Conservation (phyloP, 2,329 filamentous ascomycete genomes). For the Hawksworthiomyces lignivorus region DNA sequence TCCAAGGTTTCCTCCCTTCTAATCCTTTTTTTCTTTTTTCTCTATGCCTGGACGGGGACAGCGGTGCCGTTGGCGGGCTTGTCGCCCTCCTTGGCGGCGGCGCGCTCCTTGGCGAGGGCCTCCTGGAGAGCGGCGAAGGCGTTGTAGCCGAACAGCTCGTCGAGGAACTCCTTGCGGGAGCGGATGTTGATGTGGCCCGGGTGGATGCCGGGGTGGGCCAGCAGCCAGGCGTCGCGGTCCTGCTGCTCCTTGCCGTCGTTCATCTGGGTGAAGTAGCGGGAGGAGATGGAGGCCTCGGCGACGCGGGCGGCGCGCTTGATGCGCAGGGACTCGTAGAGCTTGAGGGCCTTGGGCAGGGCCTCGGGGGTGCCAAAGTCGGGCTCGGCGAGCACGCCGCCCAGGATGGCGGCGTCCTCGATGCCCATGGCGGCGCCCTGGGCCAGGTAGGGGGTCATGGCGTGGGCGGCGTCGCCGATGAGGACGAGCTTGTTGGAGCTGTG, state of each 20-base stretch:
- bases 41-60: conserved; percentile 1
- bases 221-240: conserved; percentile 11
- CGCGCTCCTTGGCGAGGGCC: conserved; percentile 4
- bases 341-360: conserved; percentile 1
- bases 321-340: conserved; percentile 9
- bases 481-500: conserved; percentile 24
- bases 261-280: conserved; percentile 11
- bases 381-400: conserved; percentile 29
- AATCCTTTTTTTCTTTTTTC: too few species aligned
- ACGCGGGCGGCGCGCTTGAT: conserved; percentile 10
- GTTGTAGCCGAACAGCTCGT: conserved; percentile 12
- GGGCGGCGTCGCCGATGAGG: conserved; percentile 41
- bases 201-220: conserved; percentile 10
- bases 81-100: background rate
- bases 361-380: conserved; percentile 5
- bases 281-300: conserved; percentile 5
- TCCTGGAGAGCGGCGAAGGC: conserved; percentile 4
- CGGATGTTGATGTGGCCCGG: conserved; percentile 11
- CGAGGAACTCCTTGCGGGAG: conserved; percentile 11
- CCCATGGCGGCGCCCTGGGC: conserved; percentile 40
- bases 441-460: conserved; percentile 40
- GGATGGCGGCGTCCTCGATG: conserved; percentile 40
- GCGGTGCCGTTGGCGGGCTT: background rate
- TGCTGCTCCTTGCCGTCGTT: conserved; percentile 9
- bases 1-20: too few species aligned